These are phyloP conservation scores for Volvox africanus DNA, from an alignment of 139 green algal genomes.

Conservation along the genomic window DNA sequence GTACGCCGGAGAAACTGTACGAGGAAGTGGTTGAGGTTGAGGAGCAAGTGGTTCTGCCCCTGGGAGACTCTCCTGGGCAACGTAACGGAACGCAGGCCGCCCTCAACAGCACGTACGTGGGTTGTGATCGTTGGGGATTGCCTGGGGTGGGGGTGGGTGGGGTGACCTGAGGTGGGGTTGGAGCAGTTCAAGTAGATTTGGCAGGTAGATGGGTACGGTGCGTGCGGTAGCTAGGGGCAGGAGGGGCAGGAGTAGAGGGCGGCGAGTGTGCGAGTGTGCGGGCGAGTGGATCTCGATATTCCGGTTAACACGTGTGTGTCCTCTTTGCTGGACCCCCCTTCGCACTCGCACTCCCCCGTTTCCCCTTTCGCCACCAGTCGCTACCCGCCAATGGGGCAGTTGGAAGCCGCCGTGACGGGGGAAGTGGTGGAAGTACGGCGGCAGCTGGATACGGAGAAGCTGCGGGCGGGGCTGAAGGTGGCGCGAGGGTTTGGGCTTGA, in stretches of 20 bases:
- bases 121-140: background rate
- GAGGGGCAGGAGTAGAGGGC: too few relatives aligned
- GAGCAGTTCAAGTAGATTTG: too few relatives aligned
- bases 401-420: conserved; percentile 74
- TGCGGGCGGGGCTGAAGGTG: conserved; percentile 73
- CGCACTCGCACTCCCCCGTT: background rate
- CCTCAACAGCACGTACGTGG: conserved; percentile 51
- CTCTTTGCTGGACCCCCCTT: background rate
- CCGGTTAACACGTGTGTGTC: background rate
- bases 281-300: background rate
- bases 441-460: conserved; percentile 68
- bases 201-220: too few relatives aligned
- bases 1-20: conserved; percentile 63
- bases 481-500: background rate
- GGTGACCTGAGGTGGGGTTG: too few relatives aligned
- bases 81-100: conserved; percentile 59
- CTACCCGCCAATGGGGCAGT: conserved; percentile 52
- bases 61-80: conserved; percentile 61
- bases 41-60: conserved; percentile 87
- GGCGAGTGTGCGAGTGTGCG: too few relatives aligned
- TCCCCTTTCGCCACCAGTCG: background rate
- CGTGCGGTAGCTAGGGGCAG: too few relatives aligned
- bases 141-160: too few relatives aligned
- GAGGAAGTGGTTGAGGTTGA: conserved; percentile 87
- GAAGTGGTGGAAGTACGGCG: conserved; percentile 83